Conservation (phyloP, 768 basidiomycete genomes). For the Termitomyces sp. region DNA sequence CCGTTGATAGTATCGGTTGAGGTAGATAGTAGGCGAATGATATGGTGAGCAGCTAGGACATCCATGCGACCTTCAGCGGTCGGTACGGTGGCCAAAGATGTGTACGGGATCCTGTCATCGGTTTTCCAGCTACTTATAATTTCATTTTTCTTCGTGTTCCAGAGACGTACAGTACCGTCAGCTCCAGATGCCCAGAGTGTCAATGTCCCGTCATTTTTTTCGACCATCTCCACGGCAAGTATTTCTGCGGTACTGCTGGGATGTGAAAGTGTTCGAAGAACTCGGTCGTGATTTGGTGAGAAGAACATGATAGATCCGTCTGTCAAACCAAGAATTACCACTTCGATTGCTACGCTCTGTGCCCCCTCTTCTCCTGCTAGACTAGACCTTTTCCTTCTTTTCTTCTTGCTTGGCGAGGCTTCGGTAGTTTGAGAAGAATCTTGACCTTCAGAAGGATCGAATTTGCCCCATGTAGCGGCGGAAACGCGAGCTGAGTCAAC, state of each 20-base stretch:
- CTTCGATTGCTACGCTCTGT: constrained; percentile 27
- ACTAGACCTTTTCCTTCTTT: constrained; percentile 41
- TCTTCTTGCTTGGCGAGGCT: constrained; percentile 46
- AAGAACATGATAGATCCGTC: constrained; percentile 57
- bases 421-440: constrained; percentile 18
- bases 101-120: constrained; percentile 55
- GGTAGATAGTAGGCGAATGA: constrained; percentile 47
- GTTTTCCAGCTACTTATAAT: constrained; percentile 48
- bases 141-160: constrained; percentile 49
- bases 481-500: constrained; percentile 53
- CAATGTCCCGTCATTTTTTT: constrained; percentile 23
- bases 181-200: constrained; percentile 53
- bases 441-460: constrained; percentile 26
- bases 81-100: constrained; percentile 44
- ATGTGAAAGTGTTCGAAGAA: constrained; percentile 51
- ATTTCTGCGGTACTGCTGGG: constrained; percentile 50
- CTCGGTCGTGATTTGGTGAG: constrained; percentile 54
- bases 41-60: constrained; percentile 56
- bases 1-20: constrained; percentile 20
- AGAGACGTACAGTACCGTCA: constrained; percentile 52
- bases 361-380: constrained; percentile 18
- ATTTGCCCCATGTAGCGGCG: constrained; percentile 45
- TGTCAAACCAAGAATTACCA: constrained; percentile 55
- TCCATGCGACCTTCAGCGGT: constrained; percentile 30
- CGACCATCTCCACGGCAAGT: constrained; percentile 37